Evolutionary conservation across 192 early-diverging fungal genomes (phyloP), one percentile per base, ranked within the genome.

Genomic region (Rhizophagus sp.): DNA sequence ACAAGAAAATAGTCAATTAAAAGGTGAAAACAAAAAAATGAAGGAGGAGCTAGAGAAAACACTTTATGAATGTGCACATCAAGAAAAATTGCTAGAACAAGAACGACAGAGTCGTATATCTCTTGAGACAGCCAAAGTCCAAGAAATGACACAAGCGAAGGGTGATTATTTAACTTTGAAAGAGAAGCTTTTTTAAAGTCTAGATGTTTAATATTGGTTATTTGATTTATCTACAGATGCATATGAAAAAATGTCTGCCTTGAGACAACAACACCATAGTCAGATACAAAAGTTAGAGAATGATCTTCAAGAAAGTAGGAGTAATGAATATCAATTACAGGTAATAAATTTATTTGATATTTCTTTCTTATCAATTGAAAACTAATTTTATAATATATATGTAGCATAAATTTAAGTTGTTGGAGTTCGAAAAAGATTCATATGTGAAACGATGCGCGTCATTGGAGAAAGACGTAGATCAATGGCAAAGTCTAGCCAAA

Each of bases 401-500:
- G n/a, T 66, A 70, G 68, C 22, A 70, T 70, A 34, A 70, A 70
- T 33, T 39, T 39, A 39, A 19, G 17, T n/a, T 70, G 19, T 6
- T 12, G n/a, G 36, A n/a, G 0, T 4, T 41, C 19, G 68, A 70
- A 41, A 70, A 39, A 70, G 68, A 70, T n/a, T 70, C 68, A 8
- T 36, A 39, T 22, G 4, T n/a, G n/a, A 41, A 41, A 39, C 68
- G 36, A 70, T 17, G 33, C 4, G 22, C 13, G 19, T 70, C 68
- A 41, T 39, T 39, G 2, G 68, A 70, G 17, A 70, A 70, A 70
- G 68, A 70, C 41, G 33, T 70, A n/a, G 36, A 39, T 0, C 68
- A 70, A 9, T 70, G 68, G 68, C 68, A 70, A 70, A 36, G 41
- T 70, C 22, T 70, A 9, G 36, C 68, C 10, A 70, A 36, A 70